Percentiles rank a stretch among this genome's conserved stretches.
Evolutionary conservation across 345 rosid genomes (phyloP).

Genomic region (Syzygium jambos): DNA sequence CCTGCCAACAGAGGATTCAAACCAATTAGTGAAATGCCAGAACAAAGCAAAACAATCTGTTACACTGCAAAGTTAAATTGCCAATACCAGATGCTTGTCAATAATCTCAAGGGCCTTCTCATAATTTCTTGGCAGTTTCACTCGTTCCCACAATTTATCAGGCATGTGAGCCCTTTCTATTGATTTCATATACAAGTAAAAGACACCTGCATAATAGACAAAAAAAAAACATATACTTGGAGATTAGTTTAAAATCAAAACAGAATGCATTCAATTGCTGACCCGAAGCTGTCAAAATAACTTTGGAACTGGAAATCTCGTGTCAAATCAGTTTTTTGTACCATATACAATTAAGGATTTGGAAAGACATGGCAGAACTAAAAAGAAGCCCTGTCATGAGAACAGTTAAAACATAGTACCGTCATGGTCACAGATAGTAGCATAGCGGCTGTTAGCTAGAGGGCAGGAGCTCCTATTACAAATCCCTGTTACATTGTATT

Average conservation of each 20-base stretch:
- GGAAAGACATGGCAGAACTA: neutral
- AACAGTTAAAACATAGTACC: slow-evolving; percentile 32
- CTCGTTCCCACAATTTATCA: too few species aligned
- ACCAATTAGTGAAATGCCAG: neutral
- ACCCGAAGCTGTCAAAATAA: neutral
- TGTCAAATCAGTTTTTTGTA: neutral
- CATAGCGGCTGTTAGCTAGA: slow-evolving; percentile 89
- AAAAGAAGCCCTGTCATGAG: neutral
- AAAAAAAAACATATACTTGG: neutral
- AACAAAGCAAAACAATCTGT: neutral
- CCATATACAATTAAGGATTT: neutral
- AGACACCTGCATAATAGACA: too few species aligned
- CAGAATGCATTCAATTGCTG: neutral
- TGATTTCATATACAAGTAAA: too few species aligned
- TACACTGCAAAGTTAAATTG: neutral
- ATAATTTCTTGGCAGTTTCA: too few species aligned
- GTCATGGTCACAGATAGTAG: slow-evolving; percentile 73
- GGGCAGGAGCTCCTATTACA: slow-evolving; percentile 98
- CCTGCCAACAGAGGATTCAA: slow-evolving; percentile 18
- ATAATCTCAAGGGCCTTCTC: too few species aligned
- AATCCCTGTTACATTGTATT: slow-evolving; percentile 79
- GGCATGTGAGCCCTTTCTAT: too few species aligned
- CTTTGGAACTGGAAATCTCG: neutral
- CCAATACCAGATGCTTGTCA: slow-evolving; percentile 35
- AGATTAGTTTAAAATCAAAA: neutral